phyloP scores from a whole-genome alignment of 2,329 filamentous ascomycete species.

The Nannizziopsis barbatae region DNA sequence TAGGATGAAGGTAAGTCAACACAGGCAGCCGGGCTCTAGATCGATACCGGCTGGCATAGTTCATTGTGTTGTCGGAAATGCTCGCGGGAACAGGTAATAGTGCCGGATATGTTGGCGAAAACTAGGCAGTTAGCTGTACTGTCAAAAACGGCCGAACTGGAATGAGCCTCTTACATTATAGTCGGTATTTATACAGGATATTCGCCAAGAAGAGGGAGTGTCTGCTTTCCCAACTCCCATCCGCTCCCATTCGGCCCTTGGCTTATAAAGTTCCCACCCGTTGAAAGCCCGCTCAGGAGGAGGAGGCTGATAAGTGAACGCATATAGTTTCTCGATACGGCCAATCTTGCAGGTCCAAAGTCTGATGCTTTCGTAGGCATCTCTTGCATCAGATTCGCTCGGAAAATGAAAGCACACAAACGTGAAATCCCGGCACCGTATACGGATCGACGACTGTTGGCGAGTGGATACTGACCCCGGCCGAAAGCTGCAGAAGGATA shows the following conservation, averaged over 20 bases:
- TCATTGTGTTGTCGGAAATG: slow-evolving; percentile 94
- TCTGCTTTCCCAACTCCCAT: slow-evolving; percentile 78
- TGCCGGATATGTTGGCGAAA: slow-evolving; percentile 85
- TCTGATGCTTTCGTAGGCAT: slow-evolving; percentile 80
- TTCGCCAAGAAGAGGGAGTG: slow-evolving; percentile 71
- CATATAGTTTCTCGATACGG: slow-evolving; percentile 77
- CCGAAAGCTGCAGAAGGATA: slow-evolving; percentile 66
- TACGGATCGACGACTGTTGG: slow-evolving; percentile 67
- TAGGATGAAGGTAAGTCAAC: slow-evolving; percentile 84
- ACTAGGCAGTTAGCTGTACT: slow-evolving; percentile 35
- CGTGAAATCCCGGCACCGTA: slow-evolving; percentile 86
- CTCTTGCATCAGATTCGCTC: slow-evolving; percentile 61
- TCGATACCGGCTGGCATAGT: slow-evolving; percentile 81
- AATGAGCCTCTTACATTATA: slow-evolving; percentile 46
- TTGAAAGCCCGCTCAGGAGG: slow-evolving; percentile 61
- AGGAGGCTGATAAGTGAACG: slow-evolving; percentile 71
- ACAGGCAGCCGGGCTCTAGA: slow-evolving; percentile 81
- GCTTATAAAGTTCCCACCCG: slow-evolving; percentile 77
- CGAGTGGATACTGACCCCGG: slow-evolving; percentile 59
- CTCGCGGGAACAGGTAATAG: slow-evolving; percentile 71
- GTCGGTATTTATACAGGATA: slow-evolving; percentile 80
- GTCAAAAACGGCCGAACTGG: slow-evolving; percentile 3
- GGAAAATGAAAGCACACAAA: slow-evolving; percentile 84
- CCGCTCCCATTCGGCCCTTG: slow-evolving; percentile 70
- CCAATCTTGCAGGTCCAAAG: slow-evolving; percentile 69